Base-by-base conservation (phyloP, 441 rosid genomes). In the Populus hybrid region DNA sequence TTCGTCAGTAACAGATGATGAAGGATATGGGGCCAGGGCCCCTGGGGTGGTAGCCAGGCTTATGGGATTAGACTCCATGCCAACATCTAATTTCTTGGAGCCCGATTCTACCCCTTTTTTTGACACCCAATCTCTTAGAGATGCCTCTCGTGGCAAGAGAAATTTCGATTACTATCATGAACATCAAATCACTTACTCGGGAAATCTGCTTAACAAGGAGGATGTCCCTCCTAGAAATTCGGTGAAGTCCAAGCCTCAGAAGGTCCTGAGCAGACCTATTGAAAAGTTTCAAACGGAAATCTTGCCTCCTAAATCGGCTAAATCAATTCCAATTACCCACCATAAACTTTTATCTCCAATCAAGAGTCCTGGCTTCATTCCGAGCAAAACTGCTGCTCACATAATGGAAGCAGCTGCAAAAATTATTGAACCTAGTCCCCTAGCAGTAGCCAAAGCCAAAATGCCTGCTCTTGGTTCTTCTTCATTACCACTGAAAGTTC, bases 401-500 rank as follows among this genome's bases (percentile, higher is more conserved):
- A 91, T 96, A 40, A 96, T 96, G 99, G 99, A 96, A 89, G 98
- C 95, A 7, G 99, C 99, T 74, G 93, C 98, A 66, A 90, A 85
- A 84, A 92, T 93, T 77, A 88, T 96, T 0, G 97, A 91, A 74
- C 85, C 93, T 34, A 82, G 88, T 57, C 90, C 91, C 38, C 87
- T 86, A 76, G 78, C 84, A 76, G 68, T 85, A 75, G 74, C 83
- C 54, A 94, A 87, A 83, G 70, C 87, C 46, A 88, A 84, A 77
- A 83, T 89, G 85, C 81, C 91, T 36, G 67, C 80, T 0, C 84
- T 85, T 54, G 89, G 93, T 76, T 81, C 92, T 63, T 85, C 98
- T 80, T 90, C 97, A 0, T 91, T 78, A 63, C 94, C 93, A 8
- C 78, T 92, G 75, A 94, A 88, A 83, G 88, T 91, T 65, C 83